Percentiles rank a stretch among this genome's conserved stretches.
Conservation (phyloP, 257 asterid species). For the Linaria vulgaris region DNA sequence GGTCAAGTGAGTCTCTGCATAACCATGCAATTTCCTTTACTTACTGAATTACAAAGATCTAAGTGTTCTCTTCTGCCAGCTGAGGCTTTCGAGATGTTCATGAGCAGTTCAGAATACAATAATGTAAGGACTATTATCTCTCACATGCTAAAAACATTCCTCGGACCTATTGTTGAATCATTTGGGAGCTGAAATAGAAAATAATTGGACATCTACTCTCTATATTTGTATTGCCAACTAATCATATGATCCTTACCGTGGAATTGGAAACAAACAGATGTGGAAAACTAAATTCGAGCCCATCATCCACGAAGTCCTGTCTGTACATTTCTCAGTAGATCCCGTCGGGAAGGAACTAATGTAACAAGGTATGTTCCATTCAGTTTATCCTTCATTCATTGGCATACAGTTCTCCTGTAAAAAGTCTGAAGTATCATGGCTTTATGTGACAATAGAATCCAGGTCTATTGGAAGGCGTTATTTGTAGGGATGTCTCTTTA, state of each 20-base stretch:
- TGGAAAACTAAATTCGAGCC: constrained; percentile 56
- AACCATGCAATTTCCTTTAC: not conserved
- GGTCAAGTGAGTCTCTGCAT: constrained; percentile 53
- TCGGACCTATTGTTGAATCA: not conserved
- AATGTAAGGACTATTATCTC: constrained; percentile 42
- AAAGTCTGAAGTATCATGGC: constrained; percentile 9
- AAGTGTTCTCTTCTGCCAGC: constrained; percentile 39
- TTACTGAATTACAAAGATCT: constrained; percentile 13
- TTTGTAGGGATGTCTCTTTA: no score
- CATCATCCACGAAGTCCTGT: constrained; percentile 46
- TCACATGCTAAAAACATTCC: constrained; percentile 11
- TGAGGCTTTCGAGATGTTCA: constrained; percentile 70
- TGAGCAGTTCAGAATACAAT: constrained; percentile 61
- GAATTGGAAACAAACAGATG: constrained; percentile 41
- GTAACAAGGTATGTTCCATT: constrained; percentile 43
- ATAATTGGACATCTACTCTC: no score
- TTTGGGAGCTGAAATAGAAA: constrained; percentile 1
- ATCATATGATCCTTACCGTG: constrained; percentile 18
- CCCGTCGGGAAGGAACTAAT: constrained; percentile 75
- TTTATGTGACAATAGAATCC: not conserved
- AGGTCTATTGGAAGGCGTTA: constrained; percentile 7
- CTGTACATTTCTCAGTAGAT: constrained; percentile 54
- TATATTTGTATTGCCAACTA: constrained; percentile 12
- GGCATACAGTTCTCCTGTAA: not conserved
- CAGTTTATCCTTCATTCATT: not conserved